A percentile compares a stretch with the other conserved stretches of the same genome.
Evolutionary conservation across 306 rosid species (phyloP).

Genomic region (Styphnolobium japonicum): DNA sequence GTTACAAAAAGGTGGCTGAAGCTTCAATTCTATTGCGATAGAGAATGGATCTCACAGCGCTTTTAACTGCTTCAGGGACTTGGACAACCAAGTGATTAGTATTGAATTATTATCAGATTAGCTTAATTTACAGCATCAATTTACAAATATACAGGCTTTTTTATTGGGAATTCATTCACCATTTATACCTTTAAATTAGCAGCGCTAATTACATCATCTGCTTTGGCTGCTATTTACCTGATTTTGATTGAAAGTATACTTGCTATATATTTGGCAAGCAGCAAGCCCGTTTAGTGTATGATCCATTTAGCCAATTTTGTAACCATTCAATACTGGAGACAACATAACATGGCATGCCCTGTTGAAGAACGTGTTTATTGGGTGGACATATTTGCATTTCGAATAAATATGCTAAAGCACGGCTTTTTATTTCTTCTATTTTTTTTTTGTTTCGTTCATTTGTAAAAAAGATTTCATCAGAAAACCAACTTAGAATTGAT

Average conservation of each 20-base stretch:
- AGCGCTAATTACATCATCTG: background rate
- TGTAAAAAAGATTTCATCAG: too few species aligned
- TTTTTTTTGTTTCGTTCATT: too few species aligned
- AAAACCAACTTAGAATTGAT: too few species aligned
- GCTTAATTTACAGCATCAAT: constrained; percentile 1
- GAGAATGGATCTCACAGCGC: background rate
- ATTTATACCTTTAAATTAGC: constrained; percentile 24
- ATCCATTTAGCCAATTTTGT: background rate
- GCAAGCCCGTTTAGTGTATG: background rate
- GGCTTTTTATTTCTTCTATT: too few species aligned
- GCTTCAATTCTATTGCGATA: constrained; percentile 16
- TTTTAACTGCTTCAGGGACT: constrained; percentile 21
- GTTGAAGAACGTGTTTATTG: background rate
- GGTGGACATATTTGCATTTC: too few species aligned
- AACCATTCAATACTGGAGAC: background rate
- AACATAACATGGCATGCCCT: background rate
- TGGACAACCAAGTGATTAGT: constrained; percentile 24
- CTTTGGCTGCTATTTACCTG: background rate
- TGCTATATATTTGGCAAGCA: background rate
- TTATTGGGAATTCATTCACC: background rate
- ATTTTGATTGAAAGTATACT: constrained; percentile 7
- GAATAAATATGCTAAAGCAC: too few species aligned
- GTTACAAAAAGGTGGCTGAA: constrained; percentile 7
- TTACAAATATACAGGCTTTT: constrained; percentile 6
- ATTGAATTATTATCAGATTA: constrained; percentile 3